A percentile compares a stretch with the other conserved stretches of the same genome.
Evolutionary conservation across 306 rosid species (phyloP).

Genomic region (Quercus robur): DNA sequence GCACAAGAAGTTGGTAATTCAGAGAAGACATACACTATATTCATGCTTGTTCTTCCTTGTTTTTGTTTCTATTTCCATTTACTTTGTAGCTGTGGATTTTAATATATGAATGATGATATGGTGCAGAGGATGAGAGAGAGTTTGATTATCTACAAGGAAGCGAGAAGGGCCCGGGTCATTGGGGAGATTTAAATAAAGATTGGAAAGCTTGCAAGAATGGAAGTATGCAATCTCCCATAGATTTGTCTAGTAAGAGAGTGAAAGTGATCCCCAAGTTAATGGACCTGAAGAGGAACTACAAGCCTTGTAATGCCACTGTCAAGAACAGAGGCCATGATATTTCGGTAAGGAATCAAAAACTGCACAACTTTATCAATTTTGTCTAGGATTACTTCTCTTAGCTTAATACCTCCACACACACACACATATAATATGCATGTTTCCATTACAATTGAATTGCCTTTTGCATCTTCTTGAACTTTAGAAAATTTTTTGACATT

Average conservation of each 20-base stretch:
- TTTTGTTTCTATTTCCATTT: not conserved
- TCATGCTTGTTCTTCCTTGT: not conserved
- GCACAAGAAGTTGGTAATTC: constrained; percentile 76
- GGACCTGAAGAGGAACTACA: constrained; percentile 30
- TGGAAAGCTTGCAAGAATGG: constrained; percentile 61
- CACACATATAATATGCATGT: too few species aligned
- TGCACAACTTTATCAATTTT: not conserved
- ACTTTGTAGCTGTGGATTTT: not conserved
- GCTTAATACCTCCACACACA: not conserved
- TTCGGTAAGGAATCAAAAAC: constrained; percentile 30
- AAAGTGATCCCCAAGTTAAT: constrained; percentile 35
- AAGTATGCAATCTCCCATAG: constrained; percentile 65
- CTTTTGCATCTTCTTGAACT: not conserved
- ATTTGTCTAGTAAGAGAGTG: constrained; percentile 39
- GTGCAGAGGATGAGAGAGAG: constrained; percentile 61
- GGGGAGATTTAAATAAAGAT: constrained; percentile 60
- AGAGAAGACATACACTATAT: not conserved
- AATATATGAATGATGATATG: not conserved
- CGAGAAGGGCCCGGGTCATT: constrained; percentile 47
- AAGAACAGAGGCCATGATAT: constrained; percentile 75
- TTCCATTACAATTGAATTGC: too few species aligned
- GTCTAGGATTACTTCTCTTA: not conserved
- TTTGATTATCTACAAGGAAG: constrained; percentile 47
- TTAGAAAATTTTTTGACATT: too few species aligned
- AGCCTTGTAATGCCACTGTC: constrained; percentile 42